Conservation (phyloP, 805 yeast genomes). For the Torulaspora microellipsoides region DNA sequence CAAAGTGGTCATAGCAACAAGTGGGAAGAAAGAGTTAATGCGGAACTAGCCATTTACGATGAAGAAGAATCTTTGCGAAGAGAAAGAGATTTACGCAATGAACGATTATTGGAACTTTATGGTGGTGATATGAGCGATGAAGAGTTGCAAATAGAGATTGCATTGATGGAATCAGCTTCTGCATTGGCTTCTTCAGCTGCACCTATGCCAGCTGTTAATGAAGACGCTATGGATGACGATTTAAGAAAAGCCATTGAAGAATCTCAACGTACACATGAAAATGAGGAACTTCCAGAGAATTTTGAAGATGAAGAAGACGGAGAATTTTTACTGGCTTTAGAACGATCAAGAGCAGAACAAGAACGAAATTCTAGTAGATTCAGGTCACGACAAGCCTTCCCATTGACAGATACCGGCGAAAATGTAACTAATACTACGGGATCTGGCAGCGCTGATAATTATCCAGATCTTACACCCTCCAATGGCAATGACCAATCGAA, state of each 20-base stretch:
- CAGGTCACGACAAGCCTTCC: slow-evolving; percentile 1
- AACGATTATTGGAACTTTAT: slow-evolving; percentile 21
- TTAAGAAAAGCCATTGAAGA: slow-evolving; percentile 22
- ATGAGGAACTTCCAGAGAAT: slow-evolving; percentile 10
- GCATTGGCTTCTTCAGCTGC: background rate
- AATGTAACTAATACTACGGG: background rate
- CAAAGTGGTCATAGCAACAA: slow-evolving; percentile 22
- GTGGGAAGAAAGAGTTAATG: slow-evolving; percentile 28
- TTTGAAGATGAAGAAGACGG: slow-evolving; percentile 20
- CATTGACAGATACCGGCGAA: background rate
- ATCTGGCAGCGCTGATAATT: background rate
- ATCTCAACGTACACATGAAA: slow-evolving; percentile 11
- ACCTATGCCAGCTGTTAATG: slow-evolving; percentile 1
- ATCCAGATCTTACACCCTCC: background rate
- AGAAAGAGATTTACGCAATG: slow-evolving; percentile 15
- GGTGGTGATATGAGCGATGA: slow-evolving; percentile 35
- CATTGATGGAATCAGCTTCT: slow-evolving; percentile 32
- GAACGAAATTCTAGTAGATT: background rate
- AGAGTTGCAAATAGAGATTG: slow-evolving; percentile 31
- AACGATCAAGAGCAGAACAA: slow-evolving; percentile 16
- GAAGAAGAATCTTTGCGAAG: slow-evolving; percentile 23
- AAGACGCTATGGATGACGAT: slow-evolving; percentile 12
- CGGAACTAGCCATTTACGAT: slow-evolving; percentile 28
- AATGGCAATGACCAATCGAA: background rate
- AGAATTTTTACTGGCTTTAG: slow-evolving; percentile 19